A percentile compares a stretch with the other conserved stretches of the same genome.
Evolutionary conservation across 495 filamentous ascomycete species (phyloP).

Genomic region (Terfezia claveryi): DNA sequence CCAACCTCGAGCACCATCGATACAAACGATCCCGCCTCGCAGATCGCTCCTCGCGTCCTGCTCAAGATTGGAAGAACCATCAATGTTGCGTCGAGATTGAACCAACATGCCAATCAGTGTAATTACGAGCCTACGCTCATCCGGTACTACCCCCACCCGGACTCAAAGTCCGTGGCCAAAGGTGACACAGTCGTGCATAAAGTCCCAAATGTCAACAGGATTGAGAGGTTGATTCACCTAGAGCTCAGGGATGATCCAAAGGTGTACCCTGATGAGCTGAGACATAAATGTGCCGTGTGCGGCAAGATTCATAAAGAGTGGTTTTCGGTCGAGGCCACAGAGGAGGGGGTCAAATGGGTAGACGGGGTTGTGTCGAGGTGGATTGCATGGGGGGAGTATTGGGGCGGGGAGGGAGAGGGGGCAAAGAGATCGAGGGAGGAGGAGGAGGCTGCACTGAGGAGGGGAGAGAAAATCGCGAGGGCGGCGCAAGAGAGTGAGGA

Average conservation of each 20-base stretch:
- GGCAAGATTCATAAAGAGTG: conserved; percentile 83
- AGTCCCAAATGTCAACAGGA: conserved; percentile 67
- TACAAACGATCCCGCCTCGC: conserved; percentile 35
- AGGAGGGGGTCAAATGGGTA: conserved; percentile 45
- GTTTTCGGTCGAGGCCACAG: conserved; percentile 72
- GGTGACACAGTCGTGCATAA: conserved; percentile 23
- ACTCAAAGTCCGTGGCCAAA: conserved; percentile 27
- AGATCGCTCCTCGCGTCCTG: conserved; percentile 42
- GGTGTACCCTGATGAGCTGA: conserved; percentile 22
- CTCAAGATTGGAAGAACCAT: conserved; percentile 81
- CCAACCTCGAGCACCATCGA: conserved; percentile 30
- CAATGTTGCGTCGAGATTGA: conserved; percentile 77
- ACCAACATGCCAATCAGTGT: conserved; percentile 85
- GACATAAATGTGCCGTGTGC: conserved; percentile 43
- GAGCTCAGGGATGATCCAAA: conserved; percentile 47
- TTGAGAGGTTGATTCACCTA: conserved; percentile 76
- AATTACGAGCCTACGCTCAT: conserved; percentile 59
- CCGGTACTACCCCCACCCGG: conserved; percentile 56
- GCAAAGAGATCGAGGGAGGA: conserved; percentile 2
- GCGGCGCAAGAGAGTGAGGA: not conserved
- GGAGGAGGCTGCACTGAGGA: not conserved
- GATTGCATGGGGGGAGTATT: conserved; percentile 50
- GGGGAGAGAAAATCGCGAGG: not conserved
- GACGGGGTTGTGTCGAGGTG: conserved; percentile 74
- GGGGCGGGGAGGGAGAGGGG: conserved; percentile 8